Evolutionary conservation across 2,329 filamentous ascomycete genomes (phyloP).

Genomic region (Colletotrichum lini): DNA sequence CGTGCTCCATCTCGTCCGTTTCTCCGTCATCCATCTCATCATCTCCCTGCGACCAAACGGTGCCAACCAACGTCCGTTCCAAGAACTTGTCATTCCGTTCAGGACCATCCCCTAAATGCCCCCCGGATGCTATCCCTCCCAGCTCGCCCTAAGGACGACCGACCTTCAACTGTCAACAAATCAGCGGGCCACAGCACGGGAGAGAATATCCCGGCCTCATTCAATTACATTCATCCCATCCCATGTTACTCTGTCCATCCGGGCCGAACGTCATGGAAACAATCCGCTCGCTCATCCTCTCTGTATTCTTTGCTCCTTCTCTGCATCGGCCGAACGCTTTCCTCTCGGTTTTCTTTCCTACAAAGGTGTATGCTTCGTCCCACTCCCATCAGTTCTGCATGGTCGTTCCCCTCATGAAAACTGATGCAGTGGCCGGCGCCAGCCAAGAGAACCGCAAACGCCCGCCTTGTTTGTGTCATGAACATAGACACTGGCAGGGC

Average conservation of each 20-base stretch:
- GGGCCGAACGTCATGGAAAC: neutral
- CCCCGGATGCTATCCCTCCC: neutral
- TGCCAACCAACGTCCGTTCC: constrained; percentile 15
- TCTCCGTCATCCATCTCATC: constrained; percentile 2
- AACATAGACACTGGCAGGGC: neutral
- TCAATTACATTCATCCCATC: neutral
- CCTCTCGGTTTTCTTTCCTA: constrained; percentile 6
- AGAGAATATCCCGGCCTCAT: constrained; percentile 8
- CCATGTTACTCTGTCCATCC: neutral
- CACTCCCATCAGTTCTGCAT: constrained; percentile 23
- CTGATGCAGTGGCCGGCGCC: constrained; percentile 19
- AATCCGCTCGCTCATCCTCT: neutral
- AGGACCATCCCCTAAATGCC: neutral
- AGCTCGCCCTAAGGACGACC: neutral
- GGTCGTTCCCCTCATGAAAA: constrained; percentile 15
- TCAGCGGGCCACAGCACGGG: neutral
- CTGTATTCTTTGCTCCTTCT: neutral
- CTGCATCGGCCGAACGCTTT: constrained; percentile 3
- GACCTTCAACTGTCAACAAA: neutral
- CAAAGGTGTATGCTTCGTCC: neutral
- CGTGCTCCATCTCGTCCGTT: constrained; percentile 4
- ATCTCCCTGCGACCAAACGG: constrained; percentile 12
- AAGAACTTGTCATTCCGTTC: neutral
- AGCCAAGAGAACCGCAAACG: constrained; percentile 15
- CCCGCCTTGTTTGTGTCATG: constrained; percentile 23